These are phyloP conservation scores for Penicillium atrosanguineum DNA, from an alignment of 495 filamentous ascomycete species.

Conservation along the genomic window DNA sequence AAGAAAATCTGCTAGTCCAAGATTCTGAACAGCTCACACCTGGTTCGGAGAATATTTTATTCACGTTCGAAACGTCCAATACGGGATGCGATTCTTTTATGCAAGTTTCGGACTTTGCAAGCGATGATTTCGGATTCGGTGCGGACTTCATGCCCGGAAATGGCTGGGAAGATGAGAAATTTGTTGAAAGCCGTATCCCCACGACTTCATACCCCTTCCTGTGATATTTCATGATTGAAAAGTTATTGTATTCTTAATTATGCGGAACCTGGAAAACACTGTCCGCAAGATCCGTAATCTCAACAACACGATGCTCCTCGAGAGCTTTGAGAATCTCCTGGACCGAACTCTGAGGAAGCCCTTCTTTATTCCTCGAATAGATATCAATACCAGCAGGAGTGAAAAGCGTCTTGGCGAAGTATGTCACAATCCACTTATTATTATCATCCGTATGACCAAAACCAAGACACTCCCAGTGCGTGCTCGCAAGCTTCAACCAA, in stretches of 20 bases:
- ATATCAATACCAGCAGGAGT: slow-evolving; percentile 74
- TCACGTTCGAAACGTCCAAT: too few relatives aligned
- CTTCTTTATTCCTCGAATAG: slow-evolving; percentile 56
- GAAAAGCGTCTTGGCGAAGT: slow-evolving; percentile 72
- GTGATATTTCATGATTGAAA: too few relatives aligned
- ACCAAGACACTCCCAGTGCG: slow-evolving; percentile 73
- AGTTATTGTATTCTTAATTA: slow-evolving; percentile 3
- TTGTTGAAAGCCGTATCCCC: too few relatives aligned
- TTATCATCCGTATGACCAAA: slow-evolving; percentile 53
- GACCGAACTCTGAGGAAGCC: slow-evolving; percentile 46
- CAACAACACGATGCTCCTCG: slow-evolving; percentile 26
- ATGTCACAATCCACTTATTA: slow-evolving; percentile 67
- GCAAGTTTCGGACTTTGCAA: too few relatives aligned
- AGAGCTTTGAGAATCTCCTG: slow-evolving; percentile 45
- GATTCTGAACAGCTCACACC: too few relatives aligned
- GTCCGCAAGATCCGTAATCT: slow-evolving; percentile 17
- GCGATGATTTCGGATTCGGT: too few relatives aligned
- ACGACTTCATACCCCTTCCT: too few relatives aligned
- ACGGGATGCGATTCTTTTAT: too few relatives aligned
- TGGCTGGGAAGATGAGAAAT: too few relatives aligned
- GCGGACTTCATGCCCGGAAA: too few relatives aligned
- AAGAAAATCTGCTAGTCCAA: too few relatives aligned
- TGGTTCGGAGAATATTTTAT: too few relatives aligned
- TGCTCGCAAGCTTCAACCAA: slow-evolving; percentile 58
- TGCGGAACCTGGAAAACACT: slow-evolving; percentile 22